phyloP scores from a whole-genome alignment of 2,329 filamentous ascomycete genomes.

The Talaromyces pinophilus region DNA sequence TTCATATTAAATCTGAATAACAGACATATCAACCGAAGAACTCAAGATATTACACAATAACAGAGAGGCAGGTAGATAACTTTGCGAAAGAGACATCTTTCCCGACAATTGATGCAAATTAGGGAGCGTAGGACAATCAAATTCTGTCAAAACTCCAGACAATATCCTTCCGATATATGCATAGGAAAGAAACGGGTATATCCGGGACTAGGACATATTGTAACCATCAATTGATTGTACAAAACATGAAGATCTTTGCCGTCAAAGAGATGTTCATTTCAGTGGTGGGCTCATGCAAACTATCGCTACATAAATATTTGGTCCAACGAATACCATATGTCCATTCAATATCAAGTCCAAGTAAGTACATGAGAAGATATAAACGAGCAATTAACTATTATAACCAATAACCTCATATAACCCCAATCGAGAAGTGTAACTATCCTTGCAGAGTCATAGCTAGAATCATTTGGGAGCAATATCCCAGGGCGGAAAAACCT shows the following conservation, averaged over 20 bases:
- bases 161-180: neutral
- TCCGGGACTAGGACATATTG: neutral
- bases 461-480: slow-evolving; percentile 39
- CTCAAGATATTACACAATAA: neutral
- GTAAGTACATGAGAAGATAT: neutral
- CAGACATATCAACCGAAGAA: neutral
- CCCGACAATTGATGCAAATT: too few species aligned
- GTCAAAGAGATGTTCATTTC: neutral
- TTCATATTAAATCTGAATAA: neutral
- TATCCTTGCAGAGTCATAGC: neutral
- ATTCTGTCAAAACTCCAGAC: neutral
- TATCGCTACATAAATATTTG: neutral
- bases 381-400: neutral
- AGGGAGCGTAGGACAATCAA: neutral
- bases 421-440: neutral
- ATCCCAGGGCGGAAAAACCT: slow-evolving; percentile 58
- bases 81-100: neutral
- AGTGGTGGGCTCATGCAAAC: neutral
- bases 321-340: neutral
- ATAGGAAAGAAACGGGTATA: neutral
- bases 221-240: too few species aligned
- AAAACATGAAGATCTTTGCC: neutral
- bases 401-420: neutral
- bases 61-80: neutral
- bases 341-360: slow-evolving; percentile 6